Percentiles rank a stretch among this genome's conserved stretches.
Evolutionary conservation across 768 basidiomycete genomes (phyloP).

Genomic region (Paxillus involutus): DNA sequence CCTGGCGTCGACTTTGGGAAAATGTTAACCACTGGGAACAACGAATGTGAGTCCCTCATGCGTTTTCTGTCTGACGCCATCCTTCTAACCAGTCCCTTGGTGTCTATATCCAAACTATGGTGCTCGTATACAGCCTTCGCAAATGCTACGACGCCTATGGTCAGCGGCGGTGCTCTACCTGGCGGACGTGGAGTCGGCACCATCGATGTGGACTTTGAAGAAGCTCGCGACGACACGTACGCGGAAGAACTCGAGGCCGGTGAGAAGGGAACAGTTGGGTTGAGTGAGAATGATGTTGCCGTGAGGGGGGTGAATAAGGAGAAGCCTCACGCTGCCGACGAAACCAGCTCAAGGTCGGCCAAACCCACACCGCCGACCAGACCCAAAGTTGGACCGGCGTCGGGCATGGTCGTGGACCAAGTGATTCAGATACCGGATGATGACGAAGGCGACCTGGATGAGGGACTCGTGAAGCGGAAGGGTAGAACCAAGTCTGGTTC

Average conservation of each 20-base stretch:
- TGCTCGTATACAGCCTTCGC: conserved; percentile 1
- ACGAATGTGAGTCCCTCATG: conserved; percentile 11
- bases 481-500: background rate
- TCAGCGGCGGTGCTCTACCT: conserved; percentile 27
- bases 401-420: conserved; percentile 17
- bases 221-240: conserved; percentile 16
- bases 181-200: conserved; percentile 28
- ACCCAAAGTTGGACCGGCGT: conserved; percentile 2
- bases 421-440: conserved; percentile 25
- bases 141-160: background rate
- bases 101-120: background rate
- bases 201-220: conserved; percentile 23
- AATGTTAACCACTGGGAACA: conserved; percentile 29
- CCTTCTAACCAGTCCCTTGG: background rate
- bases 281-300: background rate
- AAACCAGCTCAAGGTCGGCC: background rate
- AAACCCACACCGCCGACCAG: conserved; percentile 9
- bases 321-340: background rate
- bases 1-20: conserved; percentile 63
- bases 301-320: conserved; percentile 1
- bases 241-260: conserved; percentile 5
- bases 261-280: background rate
- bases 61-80: background rate
- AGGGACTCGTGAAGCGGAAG: background rate
- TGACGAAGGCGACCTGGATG: conserved; percentile 8